These are phyloP conservation scores for Monsonia emarginata DNA, from an alignment of 441 rosid genomes.

Conservation along the genomic window DNA sequence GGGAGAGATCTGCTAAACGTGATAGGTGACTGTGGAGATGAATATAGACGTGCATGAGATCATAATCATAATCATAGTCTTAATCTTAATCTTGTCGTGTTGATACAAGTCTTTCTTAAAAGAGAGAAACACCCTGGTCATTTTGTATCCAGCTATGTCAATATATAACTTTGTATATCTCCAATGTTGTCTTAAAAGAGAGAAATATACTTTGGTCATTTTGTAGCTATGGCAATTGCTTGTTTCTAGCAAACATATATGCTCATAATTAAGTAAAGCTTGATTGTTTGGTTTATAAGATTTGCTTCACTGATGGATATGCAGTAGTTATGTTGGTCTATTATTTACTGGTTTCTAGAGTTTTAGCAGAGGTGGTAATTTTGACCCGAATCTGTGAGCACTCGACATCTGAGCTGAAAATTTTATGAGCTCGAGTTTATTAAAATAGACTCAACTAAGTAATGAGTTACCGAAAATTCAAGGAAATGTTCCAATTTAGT, in stretches of 20 bases:
- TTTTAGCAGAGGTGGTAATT: too few relatives aligned
- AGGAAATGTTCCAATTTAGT: too few relatives aligned
- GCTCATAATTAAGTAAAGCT: background rate
- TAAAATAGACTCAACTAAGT: too few relatives aligned
- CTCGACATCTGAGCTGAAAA: too few relatives aligned
- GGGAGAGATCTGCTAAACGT: constrained; percentile 69
- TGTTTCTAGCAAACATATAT: background rate
- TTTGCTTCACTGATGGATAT: background rate
- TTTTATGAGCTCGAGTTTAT: too few relatives aligned
- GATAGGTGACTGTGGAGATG: constrained; percentile 94
- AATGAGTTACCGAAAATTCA: too few relatives aligned
- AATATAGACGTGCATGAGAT: constrained; percentile 39
- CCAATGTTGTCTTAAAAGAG: too few relatives aligned
- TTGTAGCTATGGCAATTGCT: background rate
- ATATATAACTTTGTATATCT: background rate
- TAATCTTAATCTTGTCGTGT: background rate
- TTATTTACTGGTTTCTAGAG: too few relatives aligned
- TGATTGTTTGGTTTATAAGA: background rate
- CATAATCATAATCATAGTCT: background rate
- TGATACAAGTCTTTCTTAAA: background rate
- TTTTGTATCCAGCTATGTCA: background rate
- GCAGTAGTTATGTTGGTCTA: background rate
- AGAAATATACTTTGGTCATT: background rate
- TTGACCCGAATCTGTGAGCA: too few relatives aligned
- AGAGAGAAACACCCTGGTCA: background rate